Evolutionary conservation across 495 filamentous ascomycete species (phyloP), one percentile per base, ranked within the genome.

Genomic region (Hypoxylon trugodes): DNA sequence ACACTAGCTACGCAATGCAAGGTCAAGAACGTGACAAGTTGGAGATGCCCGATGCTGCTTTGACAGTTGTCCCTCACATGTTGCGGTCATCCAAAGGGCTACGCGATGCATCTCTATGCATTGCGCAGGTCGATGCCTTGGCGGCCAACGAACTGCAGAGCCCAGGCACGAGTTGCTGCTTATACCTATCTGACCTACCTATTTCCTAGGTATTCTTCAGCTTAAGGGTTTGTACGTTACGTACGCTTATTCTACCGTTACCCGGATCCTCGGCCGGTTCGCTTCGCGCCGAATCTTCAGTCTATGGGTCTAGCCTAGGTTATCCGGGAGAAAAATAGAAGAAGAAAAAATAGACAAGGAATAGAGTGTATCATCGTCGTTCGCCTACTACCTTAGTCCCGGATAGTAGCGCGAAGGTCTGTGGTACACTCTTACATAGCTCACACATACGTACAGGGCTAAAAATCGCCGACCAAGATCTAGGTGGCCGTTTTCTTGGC

Each of bases 1-100:
- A 28, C 43, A 24, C 41, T 56, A 60, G n/a, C n/a, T 53, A 58
- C 58, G 53, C 28, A 18, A 62, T 67, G 64, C 64, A 67, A 53
- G 64, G 57, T 58, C 52, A 47, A 67, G 64, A 67, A 67, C 64
- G 64, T 67, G 64, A 67, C 64, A 62, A 62, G 64, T 62, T 67
- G 59, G 53, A 61, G 64, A 67, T 67, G 63, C 63, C 63, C 57
- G 63, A 61, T 66, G 58, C 64, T 67, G 58, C 64, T 67, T 67
- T 67, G 64, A 67, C 64, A 67, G 64, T 58, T 67, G 63, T 56
- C 63, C 59, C 57, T 66, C 54, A 65, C 61, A 59, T 52, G 57
- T 61, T 32, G 58, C 57, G 57, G 43, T 47, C 57, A 56, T 59
- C 61, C 49, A 43, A 66, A 60, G 51, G 62, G 51, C 50, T 56